phyloP scores from a whole-genome alignment of 352 stramenopile species.

The Thraustochytrium sp. region DNA sequence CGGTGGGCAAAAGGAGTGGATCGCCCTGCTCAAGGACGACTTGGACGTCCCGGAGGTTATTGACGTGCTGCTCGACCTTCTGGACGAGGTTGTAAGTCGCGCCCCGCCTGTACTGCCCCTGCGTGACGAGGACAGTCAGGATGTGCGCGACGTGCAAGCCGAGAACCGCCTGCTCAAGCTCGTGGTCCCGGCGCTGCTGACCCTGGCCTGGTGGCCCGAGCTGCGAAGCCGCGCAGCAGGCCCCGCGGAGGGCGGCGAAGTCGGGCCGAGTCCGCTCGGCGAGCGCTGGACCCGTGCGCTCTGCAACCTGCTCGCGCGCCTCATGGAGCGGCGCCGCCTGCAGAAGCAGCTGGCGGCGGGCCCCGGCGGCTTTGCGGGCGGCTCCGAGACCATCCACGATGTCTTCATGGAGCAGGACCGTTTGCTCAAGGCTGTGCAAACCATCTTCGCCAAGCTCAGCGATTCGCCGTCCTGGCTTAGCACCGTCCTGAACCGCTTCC shows the following conservation, averaged over 20 bases:
- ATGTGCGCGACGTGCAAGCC: not conserved
- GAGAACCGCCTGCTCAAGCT: slow-evolving; percentile 39
- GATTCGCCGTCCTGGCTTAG: not conserved
- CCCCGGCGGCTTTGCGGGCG: not conserved
- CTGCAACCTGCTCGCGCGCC: not conserved
- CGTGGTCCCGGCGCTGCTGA: slow-evolving; percentile 5
- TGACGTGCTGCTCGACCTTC: not conserved
- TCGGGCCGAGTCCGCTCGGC: not conserved
- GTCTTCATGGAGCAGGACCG: not conserved
- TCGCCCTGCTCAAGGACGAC: not conserved
- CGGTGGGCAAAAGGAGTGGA: slow-evolving; percentile 18
- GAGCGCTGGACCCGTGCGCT: not conserved
- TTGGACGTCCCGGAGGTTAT: not conserved
- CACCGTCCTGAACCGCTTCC: slow-evolving; percentile 1
- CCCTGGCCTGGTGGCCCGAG: slow-evolving; percentile 8
- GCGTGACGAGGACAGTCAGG: not conserved
- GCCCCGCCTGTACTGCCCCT: not conserved
- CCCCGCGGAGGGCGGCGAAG: not conserved
- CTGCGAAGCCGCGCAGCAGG: not conserved
- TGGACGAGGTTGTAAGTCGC: not conserved
- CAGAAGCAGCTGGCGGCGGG: not conserved
- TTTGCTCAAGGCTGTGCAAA: slow-evolving; percentile 8
- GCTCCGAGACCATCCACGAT: slow-evolving; percentile 3
- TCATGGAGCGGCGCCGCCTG: slow-evolving; percentile 1
- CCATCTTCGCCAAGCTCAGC: slow-evolving; percentile 15